These are phyloP conservation scores for Chondrus crispus DNA, from an alignment of 23 red algal genomes.

Conservation along the genomic window DNA sequence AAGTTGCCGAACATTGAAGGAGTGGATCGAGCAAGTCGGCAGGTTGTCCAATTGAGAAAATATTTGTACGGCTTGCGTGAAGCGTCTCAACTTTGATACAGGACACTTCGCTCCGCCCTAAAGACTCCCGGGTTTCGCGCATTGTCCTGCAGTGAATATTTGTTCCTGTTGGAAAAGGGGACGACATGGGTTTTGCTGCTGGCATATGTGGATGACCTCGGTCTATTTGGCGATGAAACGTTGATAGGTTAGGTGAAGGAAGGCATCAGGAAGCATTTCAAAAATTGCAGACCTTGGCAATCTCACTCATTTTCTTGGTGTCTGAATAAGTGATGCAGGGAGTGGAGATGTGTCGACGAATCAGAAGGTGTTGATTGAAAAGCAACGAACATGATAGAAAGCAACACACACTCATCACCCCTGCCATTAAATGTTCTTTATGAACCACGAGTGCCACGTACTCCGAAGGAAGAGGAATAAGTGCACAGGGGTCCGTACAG, in stretches of 20 bases:
- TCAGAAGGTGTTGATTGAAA: no score
- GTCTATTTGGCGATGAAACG: neutral
- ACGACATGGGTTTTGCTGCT: neutral
- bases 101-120: neutral
- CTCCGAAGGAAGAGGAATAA: neutral
- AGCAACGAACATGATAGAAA: no score
- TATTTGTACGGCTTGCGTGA: neutral
- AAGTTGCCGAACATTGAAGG: constrained; percentile 3
- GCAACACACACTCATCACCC: no score
- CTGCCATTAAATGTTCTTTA: no score
- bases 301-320: no score
- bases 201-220: constrained; percentile 17
- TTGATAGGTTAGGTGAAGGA: neutral
- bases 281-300: no score
- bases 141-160: neutral
- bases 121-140: neutral
- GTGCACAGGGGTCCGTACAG: constrained; percentile 1
- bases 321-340: no score
- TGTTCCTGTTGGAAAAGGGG: neutral
- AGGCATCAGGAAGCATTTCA: no score
- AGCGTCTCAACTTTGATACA: neutral
- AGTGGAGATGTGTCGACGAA: no score
- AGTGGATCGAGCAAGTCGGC: neutral
- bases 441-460: no score
- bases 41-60: neutral